Base-by-base conservation (phyloP, 805 yeast genomes). In the Nakazawaea wyomingensis region DNA sequence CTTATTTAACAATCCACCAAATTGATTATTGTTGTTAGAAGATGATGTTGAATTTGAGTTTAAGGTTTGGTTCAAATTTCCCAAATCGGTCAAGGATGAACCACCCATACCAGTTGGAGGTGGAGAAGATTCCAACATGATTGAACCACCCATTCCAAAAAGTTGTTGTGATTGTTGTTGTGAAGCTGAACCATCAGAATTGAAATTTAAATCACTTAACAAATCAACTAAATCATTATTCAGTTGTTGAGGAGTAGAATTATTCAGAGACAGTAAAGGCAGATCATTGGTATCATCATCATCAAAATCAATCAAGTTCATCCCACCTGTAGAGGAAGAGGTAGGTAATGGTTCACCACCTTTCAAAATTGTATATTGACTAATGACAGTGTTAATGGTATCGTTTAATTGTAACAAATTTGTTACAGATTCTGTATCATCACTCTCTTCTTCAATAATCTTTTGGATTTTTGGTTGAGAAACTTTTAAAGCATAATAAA, bases 401-500 rank as follows among this genome's bases (percentile, higher is more conserved):
- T 87, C 96, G 60, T 87, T 86, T 45, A 93, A 69, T 28, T 68
- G 69, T 41, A 86, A 68, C 42, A 93, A 65, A 46, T 78, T 80
- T 39, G 69, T 71, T 28, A 87, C 85, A 8, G 84, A 74, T 34
- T 68, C 79, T 55, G 81, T 85, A 48, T 80, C 79, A 19, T 79
- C 81, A 29, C 76, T 74, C 54, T 87, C 96, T 55, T 88, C 96
- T 54, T 78, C 83, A 48, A 87, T 78, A 53, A 93, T 84, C 53
- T 82, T 83, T 59, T 85, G 85, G 51, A 93, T 76, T 54, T 85
- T 88, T 32, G 97, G 96, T 56, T 82, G 89, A 24, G 96, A 80
- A 37, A 80, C 80, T 60, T 85, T 90, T 52, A 93, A 69, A 2
- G 96, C 72, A 35, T 80, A 72, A 54, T 80, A 85, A 44, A 93